A percentile compares a stretch with the other conserved stretches of the same genome.
phyloP scores from a whole-genome alignment of 2,329 filamentous ascomycete species.

The Uncinocarpus reesii region DNA sequence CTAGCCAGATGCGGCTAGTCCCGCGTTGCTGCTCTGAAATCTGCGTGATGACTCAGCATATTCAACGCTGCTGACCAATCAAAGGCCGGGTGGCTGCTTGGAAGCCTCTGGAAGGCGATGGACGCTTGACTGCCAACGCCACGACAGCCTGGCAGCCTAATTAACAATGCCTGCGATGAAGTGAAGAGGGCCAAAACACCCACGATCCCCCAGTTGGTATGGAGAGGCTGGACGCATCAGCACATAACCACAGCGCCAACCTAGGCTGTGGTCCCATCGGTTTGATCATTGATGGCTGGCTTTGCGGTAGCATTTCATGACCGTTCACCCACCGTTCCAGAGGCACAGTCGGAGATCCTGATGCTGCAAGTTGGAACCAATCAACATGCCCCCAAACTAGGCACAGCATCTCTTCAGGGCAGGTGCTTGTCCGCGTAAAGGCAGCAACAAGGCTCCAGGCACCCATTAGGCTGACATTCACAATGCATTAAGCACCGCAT shows the following conservation, averaged over 20 bases:
- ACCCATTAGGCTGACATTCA: neutral
- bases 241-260: no score
- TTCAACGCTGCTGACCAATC: slow-evolving; percentile 12
- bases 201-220: no score
- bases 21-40: neutral
- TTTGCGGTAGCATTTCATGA: no score
- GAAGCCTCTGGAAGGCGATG: slow-evolving; percentile 16
- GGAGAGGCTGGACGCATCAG: no score
- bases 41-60: slow-evolving; percentile 3
- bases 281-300: no score
- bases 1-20: neutral
- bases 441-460: neutral
- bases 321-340: no score
- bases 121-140: slow-evolving; percentile 2
- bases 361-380: no score
- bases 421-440: neutral
- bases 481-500: neutral
- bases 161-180: no score
- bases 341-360: no score
- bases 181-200: no score
- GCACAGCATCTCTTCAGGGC: neutral
- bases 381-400: neutral
- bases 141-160: slow-evolving; percentile 8
- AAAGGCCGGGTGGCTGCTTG: slow-evolving; percentile 1
- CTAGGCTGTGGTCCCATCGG: no score